Percentiles rank a stretch among this genome's conserved stretches.
Evolutionary conservation across 495 filamentous ascomycete species (phyloP).

Genomic region (Aspergillus bertholletiae): DNA sequence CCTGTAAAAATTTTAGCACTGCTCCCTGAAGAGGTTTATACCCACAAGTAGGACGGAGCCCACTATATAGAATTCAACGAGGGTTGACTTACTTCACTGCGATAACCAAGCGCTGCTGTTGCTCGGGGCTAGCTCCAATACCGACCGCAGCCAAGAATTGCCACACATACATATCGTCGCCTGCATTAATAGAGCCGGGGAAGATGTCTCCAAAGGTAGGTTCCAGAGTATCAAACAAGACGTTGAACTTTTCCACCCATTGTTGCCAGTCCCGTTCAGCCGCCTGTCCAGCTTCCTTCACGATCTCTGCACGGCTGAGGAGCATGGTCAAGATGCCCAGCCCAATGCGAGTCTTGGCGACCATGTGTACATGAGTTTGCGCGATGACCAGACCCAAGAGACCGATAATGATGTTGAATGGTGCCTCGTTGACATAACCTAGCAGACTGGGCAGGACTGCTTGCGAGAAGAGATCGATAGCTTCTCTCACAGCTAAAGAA

Average conservation of each 20-base stretch:
- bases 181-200: slow-evolving; percentile 74
- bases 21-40: not conserved
- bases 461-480: slow-evolving; percentile 83
- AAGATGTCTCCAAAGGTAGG: slow-evolving; percentile 79
- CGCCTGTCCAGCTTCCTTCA: slow-evolving; percentile 71
- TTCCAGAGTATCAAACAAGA: slow-evolving; percentile 83
- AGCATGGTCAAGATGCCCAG: slow-evolving; percentile 92
- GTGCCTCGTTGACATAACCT: slow-evolving; percentile 83
- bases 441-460: slow-evolving; percentile 88
- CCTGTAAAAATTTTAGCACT: slow-evolving; percentile 35
- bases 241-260: slow-evolving; percentile 80
- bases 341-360: slow-evolving; percentile 81
- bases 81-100: slow-evolving; percentile 72
- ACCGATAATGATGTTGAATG: slow-evolving; percentile 83
- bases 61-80: not conserved
- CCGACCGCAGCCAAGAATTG: slow-evolving; percentile 94
- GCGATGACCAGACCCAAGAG: slow-evolving; percentile 80
- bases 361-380: slow-evolving; percentile 70
- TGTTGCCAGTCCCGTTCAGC: slow-evolving; percentile 72
- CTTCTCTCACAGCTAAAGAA: slow-evolving; percentile 72
- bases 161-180: slow-evolving; percentile 94
- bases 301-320: slow-evolving; percentile 85
- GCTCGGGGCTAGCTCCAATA: slow-evolving; percentile 84
- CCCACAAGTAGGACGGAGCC: not conserved
- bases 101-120: slow-evolving; percentile 89